phyloP scores from a whole-genome alignment of 2,329 filamentous ascomycete genomes.

The Alternaria gansuensis region DNA sequence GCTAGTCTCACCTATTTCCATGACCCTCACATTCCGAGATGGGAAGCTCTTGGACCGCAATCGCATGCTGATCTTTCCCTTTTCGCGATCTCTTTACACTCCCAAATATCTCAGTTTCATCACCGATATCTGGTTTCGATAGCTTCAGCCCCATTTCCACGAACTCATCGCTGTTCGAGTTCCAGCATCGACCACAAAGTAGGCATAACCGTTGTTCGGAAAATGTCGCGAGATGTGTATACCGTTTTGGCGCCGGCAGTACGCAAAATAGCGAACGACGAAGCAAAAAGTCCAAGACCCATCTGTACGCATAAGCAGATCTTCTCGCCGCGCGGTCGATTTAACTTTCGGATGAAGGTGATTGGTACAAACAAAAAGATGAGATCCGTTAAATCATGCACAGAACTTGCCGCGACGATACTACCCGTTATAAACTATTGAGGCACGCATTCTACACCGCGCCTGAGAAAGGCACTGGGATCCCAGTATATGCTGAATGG shows the following conservation, averaged over 20 bases:
- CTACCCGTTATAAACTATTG: constrained; percentile 33
- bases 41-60: background rate
- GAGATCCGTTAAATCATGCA: constrained; percentile 33
- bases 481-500: constrained; percentile 42
- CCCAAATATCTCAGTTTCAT: background rate
- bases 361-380: constrained; percentile 36
- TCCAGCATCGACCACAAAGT: constrained; percentile 40
- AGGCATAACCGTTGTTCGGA: constrained; percentile 32
- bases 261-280: constrained; percentile 33
- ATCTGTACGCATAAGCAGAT: constrained; percentile 36
- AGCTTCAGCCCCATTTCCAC: constrained; percentile 1
- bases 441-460: constrained; percentile 27
- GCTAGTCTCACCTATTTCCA: background rate
- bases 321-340: constrained; percentile 35
- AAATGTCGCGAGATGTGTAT: constrained; percentile 30
- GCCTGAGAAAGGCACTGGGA: constrained; percentile 21
- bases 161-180: constrained; percentile 18
- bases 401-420: constrained; percentile 31
- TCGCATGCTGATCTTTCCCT: background rate
- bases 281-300: constrained; percentile 37
- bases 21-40: background rate
- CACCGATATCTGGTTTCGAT: constrained; percentile 8
- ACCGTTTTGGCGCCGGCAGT: constrained; percentile 31
- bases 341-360: constrained; percentile 34
- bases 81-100: background rate